phyloP scores from a whole-genome alignment of 202 grass and related monocot species.

The Eragrostis tef region DNA sequence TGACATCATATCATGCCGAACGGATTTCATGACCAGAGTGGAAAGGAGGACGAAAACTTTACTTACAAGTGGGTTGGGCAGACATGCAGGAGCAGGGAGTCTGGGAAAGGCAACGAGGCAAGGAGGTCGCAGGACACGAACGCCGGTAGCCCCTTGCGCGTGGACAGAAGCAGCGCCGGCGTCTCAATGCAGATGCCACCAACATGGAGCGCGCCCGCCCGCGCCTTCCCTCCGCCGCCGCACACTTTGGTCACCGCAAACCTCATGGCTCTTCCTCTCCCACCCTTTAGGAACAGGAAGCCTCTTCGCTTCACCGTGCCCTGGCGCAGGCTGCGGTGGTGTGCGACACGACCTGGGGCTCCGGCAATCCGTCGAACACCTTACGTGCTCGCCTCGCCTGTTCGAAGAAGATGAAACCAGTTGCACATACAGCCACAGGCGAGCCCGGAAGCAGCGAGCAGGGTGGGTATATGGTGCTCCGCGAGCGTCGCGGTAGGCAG shows the following conservation, averaged over 20 bases:
- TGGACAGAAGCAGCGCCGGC: conserved; percentile 74
- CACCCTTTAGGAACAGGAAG: neutral
- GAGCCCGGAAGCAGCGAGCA: no score
- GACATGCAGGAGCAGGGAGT: conserved; percentile 78
- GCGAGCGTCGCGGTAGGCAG: no score
- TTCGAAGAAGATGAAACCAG: no score
- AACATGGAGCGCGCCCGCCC: conserved; percentile 65
- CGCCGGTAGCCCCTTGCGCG: conserved; percentile 70
- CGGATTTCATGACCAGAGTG: neutral
- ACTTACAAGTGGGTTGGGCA: conserved; percentile 90
- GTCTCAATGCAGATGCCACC: conserved; percentile 63
- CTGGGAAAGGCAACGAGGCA: conserved; percentile 65
- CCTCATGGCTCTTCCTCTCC: conserved; percentile 51
- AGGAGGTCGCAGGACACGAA: conserved; percentile 79
- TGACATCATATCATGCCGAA: conserved; percentile 23
- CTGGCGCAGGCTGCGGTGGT: no score
- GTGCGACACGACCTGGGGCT: no score
- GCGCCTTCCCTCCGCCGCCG: conserved; percentile 61
- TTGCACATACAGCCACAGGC: no score
- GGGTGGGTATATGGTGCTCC: no score
- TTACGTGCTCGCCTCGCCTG: no score
- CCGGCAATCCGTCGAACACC: no score
- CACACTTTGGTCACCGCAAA: conserved; percentile 70
- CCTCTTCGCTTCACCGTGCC: neutral
- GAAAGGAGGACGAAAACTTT: neutral